These are phyloP conservation scores for Globisporangium sylvaticum DNA, from an alignment of 352 stramenopile species.

Conservation along the genomic window DNA sequence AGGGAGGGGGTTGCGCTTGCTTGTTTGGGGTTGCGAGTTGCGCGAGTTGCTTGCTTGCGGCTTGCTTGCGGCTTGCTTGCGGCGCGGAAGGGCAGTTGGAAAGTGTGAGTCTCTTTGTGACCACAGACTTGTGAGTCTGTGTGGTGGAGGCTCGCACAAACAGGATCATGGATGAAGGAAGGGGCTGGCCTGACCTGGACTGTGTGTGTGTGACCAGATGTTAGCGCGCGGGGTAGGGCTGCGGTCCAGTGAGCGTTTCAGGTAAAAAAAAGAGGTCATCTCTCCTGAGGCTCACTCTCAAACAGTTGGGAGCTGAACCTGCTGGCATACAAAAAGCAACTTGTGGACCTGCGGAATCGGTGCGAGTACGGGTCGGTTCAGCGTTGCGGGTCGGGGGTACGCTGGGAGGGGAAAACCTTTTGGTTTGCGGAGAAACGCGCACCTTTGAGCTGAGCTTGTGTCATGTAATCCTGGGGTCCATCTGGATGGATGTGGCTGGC, in stretches of 20 bases:
- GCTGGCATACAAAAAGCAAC: background rate
- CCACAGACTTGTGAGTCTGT: background rate
- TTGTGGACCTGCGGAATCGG: slow-evolving; percentile 15
- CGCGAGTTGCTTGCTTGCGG: background rate
- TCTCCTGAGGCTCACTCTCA: background rate
- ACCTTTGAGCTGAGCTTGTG: slow-evolving; percentile 4
- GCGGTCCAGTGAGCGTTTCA: background rate
- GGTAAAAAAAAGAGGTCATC: background rate
- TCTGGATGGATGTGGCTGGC: background rate
- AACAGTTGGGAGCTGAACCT: background rate
- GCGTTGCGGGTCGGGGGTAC: background rate
- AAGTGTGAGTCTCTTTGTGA: slow-evolving; percentile 25
- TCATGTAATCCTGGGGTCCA: background rate
- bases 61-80: background rate
- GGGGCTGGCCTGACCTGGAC: no score
- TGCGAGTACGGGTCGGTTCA: background rate
- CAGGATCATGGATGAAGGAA: background rate
- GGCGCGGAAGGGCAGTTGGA: slow-evolving; percentile 24
- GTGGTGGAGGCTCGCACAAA: slow-evolving; percentile 2
- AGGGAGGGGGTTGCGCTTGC: background rate
- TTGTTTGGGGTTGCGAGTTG: background rate
- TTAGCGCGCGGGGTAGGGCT: background rate
- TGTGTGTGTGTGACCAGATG: slow-evolving; percentile 1
- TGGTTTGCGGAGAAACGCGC: slow-evolving; percentile 9
- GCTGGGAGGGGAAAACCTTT: slow-evolving; percentile 10